Base-by-base conservation (phyloP, 2,329 filamentous ascomycete species). In the Diaporthe australafricana region DNA sequence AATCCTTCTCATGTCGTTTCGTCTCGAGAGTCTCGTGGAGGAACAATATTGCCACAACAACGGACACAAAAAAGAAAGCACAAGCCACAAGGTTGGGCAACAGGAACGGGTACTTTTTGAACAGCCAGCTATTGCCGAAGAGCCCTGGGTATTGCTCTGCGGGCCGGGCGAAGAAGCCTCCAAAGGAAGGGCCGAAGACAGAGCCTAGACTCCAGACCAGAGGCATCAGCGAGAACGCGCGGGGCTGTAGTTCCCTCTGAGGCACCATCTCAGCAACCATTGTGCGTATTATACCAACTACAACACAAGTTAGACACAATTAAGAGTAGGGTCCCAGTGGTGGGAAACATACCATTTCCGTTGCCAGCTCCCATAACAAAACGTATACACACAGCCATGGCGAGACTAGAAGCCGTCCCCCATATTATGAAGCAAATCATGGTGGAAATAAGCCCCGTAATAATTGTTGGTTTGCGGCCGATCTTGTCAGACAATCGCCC, bases 191-290 rank as follows among this genome's bases (percentile, higher is more conserved):
- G 0, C 96, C 96, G 76, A 98, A 93, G 47, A 98, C 94, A 45
- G 91, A 93, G 0, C 96, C 96, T 67, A 98, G 85, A 14, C 92
- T 95, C 93, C 94, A 98, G 40, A 90, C 93, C 20, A 98, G 83
- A 5, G 96, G 96, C 95, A 98, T 98, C 56, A 98, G 87, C 75
- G 92, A 95, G 81, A 98, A 98, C 0, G 96, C 96, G 67, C 91
- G 87, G 0, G 96, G 95, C 78, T 98, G 96, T 8, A 98, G 86
- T 78, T 95, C 93, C 80, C 89, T 94, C 80, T 96, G 91, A 0
- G 94, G 93, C 1, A 98, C 95, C 87, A 98, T 91, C 81, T 98
- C 96, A 0, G 96, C 96, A 2, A 98, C 95, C 84, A 96, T 94
- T 20, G 94, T 97, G 75, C 95, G 86, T 74, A 98, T 92, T 74